Evolutionary conservation across 805 yeast species (phyloP), one percentile per base, ranked within the genome.

Genomic region (Ogataea pini): DNA sequence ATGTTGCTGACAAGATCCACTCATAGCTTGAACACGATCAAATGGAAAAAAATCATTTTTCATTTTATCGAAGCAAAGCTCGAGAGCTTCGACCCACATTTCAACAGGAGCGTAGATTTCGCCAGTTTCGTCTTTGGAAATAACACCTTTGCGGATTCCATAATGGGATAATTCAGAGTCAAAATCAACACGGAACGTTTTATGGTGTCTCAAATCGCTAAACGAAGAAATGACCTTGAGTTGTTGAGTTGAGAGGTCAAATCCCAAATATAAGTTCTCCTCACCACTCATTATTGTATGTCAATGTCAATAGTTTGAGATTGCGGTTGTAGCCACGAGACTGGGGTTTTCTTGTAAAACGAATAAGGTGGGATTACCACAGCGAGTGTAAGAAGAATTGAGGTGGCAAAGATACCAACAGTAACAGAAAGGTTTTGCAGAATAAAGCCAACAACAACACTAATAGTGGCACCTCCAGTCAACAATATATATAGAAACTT

Each of bases 1-100:
- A 61, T 90, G 97, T 61, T 90, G 97, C 68, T 90, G 96, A 48
- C 95, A 86, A 0, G 96, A 89, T 0, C 97, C 97, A 37, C 86
- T 77, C 42, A 90, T 76, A 1, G 86, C 89, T 34, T 58, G 72
- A 13, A 90, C 90, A 33, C 67, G 60, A 1, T 66, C 57, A 56
- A 90, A 80, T 7, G 85, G 86, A 57, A 88, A 81, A 0, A 64
- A 58, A 27, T 76, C 78, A 1, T 59, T 40, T 52, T 71, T 63
- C 82, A 85, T 77, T 61, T 70, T 68, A 10, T 57, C 65, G 48
- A 90, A 76, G 3, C 87, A 68, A 47, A 78, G 61, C 60, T 91
- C 92, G 27, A 90, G 57, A 0, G 96, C 88, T 52, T 86, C 96
- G 34, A 90, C 71, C 95, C 96, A 91, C 89, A 89, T 84, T n/a